Base-by-base conservation (phyloP, 768 basidiomycete genomes). In the Lentinula sp. region DNA sequence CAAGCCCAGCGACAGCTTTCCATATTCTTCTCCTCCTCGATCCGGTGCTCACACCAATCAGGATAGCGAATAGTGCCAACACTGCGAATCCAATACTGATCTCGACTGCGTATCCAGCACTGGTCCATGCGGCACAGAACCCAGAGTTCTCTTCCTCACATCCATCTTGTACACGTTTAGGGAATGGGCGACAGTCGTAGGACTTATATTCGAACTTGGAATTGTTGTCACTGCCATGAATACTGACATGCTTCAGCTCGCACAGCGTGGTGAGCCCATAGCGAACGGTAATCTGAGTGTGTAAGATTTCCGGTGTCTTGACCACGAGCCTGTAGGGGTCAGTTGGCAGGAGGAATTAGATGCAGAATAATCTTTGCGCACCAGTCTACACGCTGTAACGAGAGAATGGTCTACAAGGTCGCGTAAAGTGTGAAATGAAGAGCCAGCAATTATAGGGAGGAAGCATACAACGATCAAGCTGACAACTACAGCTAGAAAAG, bases 21-120 rank as follows among this genome's bases (percentile, higher is more conserved):
- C 90, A 92, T 36, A 91, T 85, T 64, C 90, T 82, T 61, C 88
- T 77, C 64, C 90, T 78, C 55, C 90, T 78, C 15, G 88, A 88
- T 66, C 84, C 84, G 0, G 90, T 90, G 67, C 81, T 88, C 18
- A 90, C 79, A 3, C 90, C 90, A 61, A 91, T 77, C 45, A 86
- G 67, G 52, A 92, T 77, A 7, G 87, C 75, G 0, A 79, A 67
- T 41, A 88, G 72, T 3, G 87, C 82, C 32, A 85, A 73, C 51
- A 75, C 79, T 7, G 81, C 85, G 69, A 88, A 87, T 3, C 88
- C 86, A 36, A 85, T 77, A 48, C 82, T 82, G 9, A 91, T 70
- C 68, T 88, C 82, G n/a, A 80, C 77, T 51, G 82, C 72, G 68
- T 89, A 92, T 1, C 80, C 80, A 15, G 90, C 90, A 33, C 80